Percentiles rank a stretch among this genome's conserved stretches.
Conservation (phyloP, 305 asterid genomes). For the Fraxinus paxiana region DNA sequence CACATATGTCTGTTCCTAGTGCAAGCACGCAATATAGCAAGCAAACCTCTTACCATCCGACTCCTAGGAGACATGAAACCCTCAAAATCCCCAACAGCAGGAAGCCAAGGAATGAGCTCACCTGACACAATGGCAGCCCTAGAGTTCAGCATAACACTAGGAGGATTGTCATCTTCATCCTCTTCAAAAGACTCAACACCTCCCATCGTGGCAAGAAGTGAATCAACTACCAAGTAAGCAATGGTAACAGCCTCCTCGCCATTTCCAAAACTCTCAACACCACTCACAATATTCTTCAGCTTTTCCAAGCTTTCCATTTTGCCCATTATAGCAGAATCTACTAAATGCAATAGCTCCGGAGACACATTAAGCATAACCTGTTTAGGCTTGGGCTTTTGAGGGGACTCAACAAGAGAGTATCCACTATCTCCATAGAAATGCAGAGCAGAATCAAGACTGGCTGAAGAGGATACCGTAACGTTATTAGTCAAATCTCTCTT, state of each 20-base stretch:
- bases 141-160: slow-evolving; percentile 97
- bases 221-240: slow-evolving; percentile 86
- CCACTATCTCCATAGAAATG: slow-evolving; percentile 48
- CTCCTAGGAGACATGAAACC: slow-evolving; percentile 94
- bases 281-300: slow-evolving; percentile 82
- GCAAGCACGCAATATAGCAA: slow-evolving; percentile 96
- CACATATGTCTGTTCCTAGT: slow-evolving; percentile 97
- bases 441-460: slow-evolving; percentile 55
- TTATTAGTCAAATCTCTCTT: slow-evolving; percentile 40
- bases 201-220: slow-evolving; percentile 98
- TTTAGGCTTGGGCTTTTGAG: slow-evolving; percentile 57
- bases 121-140: slow-evolving; percentile 97
- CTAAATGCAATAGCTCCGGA: slow-evolving; percentile 96
- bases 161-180: slow-evolving; percentile 85
- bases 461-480: slow-evolving; percentile 42
- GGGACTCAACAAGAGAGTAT: slow-evolving; percentile 59
- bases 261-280: slow-evolving; percentile 72
- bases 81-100: slow-evolving; percentile 72
- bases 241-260: slow-evolving; percentile 67
- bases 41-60: slow-evolving; percentile 93
- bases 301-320: slow-evolving; percentile 83
- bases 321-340: slow-evolving; percentile 98
- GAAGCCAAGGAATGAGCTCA: slow-evolving; percentile 95
- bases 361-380: slow-evolving; percentile 64
- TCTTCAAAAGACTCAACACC: slow-evolving; percentile 98